Base-by-base conservation (phyloP, 2,329 filamentous ascomycete genomes). In the Aspergillus ochraceoroseus region DNA sequence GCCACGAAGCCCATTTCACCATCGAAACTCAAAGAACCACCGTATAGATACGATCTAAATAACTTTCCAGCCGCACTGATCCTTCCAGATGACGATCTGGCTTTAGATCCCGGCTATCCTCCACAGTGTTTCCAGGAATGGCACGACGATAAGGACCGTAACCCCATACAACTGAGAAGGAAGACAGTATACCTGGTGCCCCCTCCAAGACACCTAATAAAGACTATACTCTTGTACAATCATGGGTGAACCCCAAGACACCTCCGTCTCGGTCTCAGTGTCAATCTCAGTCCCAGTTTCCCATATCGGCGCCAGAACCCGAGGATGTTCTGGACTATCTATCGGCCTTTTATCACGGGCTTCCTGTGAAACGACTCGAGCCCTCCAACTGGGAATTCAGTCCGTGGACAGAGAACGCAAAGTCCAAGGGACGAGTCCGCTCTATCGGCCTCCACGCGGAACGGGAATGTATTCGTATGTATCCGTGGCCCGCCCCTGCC, bases 41-140 rank as follows among this genome's bases (percentile, higher is more conserved):
- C 38, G 2, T 19, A 35, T 23, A 14, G n/a, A 25, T 18, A 40
- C 2, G 27, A 51, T 26, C 25, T 46, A 1, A 52, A 51, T 2
- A 37, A 65, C 0, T 84, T 81, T 46, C 80, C 79, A 0, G 75
- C 66, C 0, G 78, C 80, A 0, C 55, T 84, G 4, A 64, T 82
- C 0, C 61, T 84, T 0, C 80, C 80, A 0, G 68, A 65, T 2
- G 80, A 83, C 52, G 75, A 77, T 13, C 65, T 85, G 1, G 70
- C 73, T 0, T 59, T 68, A 22, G 73, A 82, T 26, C 72, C 75
- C 1, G 63, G 71, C 4, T 68, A 67, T 26, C 64, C 70, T 1
- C 61, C 72, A 0, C 79, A 84, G 47, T 74, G 67, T 26, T 63
- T 78, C 28, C 63, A 66, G 18, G 66, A 68, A 0, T 83, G 77